Evolutionary conservation across 805 yeast species (phyloP).

Genomic region (Suhomyces vadensis): DNA sequence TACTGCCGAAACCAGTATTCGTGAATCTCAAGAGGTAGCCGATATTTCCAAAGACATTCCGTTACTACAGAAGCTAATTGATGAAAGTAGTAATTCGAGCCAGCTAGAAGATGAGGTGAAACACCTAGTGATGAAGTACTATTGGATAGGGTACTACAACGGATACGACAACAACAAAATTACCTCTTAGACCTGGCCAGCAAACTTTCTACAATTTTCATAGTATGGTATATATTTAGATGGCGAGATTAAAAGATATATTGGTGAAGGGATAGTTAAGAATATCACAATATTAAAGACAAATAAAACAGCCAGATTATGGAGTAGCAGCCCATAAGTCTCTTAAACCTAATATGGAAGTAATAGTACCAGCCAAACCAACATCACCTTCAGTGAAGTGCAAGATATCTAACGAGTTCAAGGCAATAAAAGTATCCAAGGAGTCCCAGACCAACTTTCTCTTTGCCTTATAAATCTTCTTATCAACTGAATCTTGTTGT

Average conservation of each 20-base stretch:
- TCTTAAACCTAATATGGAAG: conserved; percentile 75
- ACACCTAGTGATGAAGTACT: conserved; percentile 27
- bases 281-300: no score
- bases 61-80: conserved; percentile 14
- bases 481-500: conserved; percentile 35
- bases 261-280: no score
- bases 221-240: no score
- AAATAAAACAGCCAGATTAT: background rate
- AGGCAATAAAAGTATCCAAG: conserved; percentile 73
- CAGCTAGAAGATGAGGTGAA: conserved; percentile 26
- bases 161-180: conserved; percentile 17
- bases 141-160: conserved; percentile 36
- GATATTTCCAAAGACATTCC: conserved; percentile 4
- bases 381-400: conserved; percentile 73
- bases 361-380: conserved; percentile 81
- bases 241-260: no score
- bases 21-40: no score
- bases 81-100: conserved; percentile 13
- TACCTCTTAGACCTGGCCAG: no score
- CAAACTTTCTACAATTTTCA: no score
- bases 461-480: conserved; percentile 50
- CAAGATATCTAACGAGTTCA: conserved; percentile 62
- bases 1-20: background rate
- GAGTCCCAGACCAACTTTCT: conserved; percentile 75
- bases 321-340: conserved; percentile 62